These are phyloP conservation scores for Phytophthora pinifolia DNA, from an alignment of 352 stramenopile genomes.

Conservation along the genomic window DNA sequence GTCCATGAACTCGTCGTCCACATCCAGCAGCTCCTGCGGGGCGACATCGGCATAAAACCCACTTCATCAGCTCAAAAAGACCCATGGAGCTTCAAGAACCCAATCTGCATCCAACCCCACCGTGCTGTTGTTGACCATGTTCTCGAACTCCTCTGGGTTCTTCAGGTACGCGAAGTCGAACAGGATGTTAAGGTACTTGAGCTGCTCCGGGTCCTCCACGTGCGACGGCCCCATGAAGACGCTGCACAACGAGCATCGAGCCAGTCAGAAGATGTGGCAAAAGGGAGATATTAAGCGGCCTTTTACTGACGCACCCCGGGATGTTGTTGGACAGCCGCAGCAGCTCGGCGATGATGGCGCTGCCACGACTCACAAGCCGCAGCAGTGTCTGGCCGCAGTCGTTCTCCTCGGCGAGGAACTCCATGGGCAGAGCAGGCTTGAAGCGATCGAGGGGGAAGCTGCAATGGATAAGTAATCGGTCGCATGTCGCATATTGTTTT, in stretches of 20 bases:
- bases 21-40: slow-evolving; percentile 73
- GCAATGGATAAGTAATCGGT: no score
- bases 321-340: slow-evolving; percentile 92
- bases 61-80: background rate
- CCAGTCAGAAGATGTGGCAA: slow-evolving; percentile 2
- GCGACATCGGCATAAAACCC: slow-evolving; percentile 1
- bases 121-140: slow-evolving; percentile 90
- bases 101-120: slow-evolving; percentile 31
- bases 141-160: slow-evolving; percentile 94
- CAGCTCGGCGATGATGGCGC: slow-evolving; percentile 92
- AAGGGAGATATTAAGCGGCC: background rate
- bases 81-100: slow-evolving; percentile 21
- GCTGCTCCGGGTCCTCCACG: slow-evolving; percentile 87
- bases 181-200: slow-evolving; percentile 92
- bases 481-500: no score
- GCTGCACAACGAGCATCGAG: slow-evolving; percentile 30
- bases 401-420: slow-evolving; percentile 92
- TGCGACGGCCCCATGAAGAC: slow-evolving; percentile 86
- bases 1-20: slow-evolving; percentile 92
- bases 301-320: slow-evolving; percentile 48
- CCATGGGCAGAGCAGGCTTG: slow-evolving; percentile 44
- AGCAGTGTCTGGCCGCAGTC: slow-evolving; percentile 95
- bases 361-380: slow-evolving; percentile 89
- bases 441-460: slow-evolving; percentile 19
- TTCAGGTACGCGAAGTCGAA: slow-evolving; percentile 97